Percentiles rank a stretch among this genome's conserved stretches.
These are phyloP conservation scores for Tilletiopsis washingtonensis DNA, from an alignment of 1,284 basidiomycete species.

Conservation along the genomic window DNA sequence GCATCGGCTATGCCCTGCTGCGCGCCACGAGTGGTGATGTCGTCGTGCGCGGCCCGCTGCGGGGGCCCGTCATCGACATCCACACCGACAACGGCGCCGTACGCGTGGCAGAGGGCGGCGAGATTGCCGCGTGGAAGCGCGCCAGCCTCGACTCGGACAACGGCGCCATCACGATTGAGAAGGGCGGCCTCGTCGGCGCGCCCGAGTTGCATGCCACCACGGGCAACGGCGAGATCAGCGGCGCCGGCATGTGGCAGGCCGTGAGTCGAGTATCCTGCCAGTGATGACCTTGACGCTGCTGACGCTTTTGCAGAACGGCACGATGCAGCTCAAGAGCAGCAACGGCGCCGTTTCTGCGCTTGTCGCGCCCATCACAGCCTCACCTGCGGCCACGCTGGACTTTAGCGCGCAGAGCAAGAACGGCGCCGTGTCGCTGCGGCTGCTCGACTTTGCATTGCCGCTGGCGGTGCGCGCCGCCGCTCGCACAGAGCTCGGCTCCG, in stretches of 20 bases:
- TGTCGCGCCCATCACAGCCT: no score
- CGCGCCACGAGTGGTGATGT: slow-evolving; percentile 1
- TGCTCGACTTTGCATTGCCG: no score
- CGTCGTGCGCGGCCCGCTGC: background rate
- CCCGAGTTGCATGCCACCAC: background rate
- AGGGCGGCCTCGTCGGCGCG: background rate
- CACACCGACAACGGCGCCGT: slow-evolving; percentile 1
- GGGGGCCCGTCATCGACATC: background rate
- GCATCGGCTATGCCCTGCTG: background rate
- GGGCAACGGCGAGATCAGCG: slow-evolving; percentile 1
- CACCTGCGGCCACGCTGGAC: no score
- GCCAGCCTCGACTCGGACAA: background rate
- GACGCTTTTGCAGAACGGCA: no score
- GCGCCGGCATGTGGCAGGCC: background rate
- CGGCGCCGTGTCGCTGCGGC: no score
- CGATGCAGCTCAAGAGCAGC: no score
- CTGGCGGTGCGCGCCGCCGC: no score
- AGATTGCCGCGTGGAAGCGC: background rate
- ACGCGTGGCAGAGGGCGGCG: background rate
- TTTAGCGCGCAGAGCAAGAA: no score
- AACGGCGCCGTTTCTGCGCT: no score
- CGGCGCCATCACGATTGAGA: background rate
- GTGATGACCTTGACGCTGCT: no score
- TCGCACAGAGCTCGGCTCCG: no score
- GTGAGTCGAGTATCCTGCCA: no score